Conservation (phyloP, 768 basidiomycete genomes). For the Lactarius psammicola region DNA sequence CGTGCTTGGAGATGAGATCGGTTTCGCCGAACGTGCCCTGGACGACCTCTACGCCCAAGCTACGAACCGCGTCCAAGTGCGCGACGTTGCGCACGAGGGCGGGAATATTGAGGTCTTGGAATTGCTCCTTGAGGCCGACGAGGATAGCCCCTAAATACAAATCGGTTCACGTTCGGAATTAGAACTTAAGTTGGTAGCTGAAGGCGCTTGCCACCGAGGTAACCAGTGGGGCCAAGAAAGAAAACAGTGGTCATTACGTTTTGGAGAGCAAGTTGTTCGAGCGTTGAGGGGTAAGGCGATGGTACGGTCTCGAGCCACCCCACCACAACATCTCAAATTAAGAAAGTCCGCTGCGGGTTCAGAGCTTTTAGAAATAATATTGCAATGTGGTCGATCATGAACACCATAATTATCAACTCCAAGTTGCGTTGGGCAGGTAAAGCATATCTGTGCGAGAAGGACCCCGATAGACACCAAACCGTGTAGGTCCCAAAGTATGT, state of each 20-base stretch:
- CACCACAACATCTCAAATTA: background rate
- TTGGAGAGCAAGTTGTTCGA: background rate
- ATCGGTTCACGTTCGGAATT: background rate
- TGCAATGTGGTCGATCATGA: background rate
- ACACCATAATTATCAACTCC: background rate
- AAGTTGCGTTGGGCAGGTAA: background rate
- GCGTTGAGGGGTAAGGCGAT: background rate
- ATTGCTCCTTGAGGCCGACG: background rate
- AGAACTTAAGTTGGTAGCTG: background rate
- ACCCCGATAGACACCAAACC: background rate
- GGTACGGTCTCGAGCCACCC: background rate
- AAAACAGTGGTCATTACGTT: constrained; percentile 12
- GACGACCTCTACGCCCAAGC: constrained; percentile 5
- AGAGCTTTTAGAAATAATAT: background rate
- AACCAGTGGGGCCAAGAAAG: constrained; percentile 21
- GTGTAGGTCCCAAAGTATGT: too few relatives aligned
- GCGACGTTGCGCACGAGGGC: constrained; percentile 17
- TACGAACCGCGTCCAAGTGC: background rate
- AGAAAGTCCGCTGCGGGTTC: background rate
- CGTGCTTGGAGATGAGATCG: constrained; percentile 9
- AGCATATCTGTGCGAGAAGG: too few relatives aligned
- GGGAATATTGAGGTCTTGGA: constrained; percentile 6
- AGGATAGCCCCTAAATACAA: constrained; percentile 10
- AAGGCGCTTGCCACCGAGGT: constrained; percentile 18
- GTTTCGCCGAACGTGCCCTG: constrained; percentile 10